Evolutionary conservation across 352 stramenopile genomes (phyloP), one percentile per base, ranked within the genome.

Genomic region (Phytopythium helicoides): DNA sequence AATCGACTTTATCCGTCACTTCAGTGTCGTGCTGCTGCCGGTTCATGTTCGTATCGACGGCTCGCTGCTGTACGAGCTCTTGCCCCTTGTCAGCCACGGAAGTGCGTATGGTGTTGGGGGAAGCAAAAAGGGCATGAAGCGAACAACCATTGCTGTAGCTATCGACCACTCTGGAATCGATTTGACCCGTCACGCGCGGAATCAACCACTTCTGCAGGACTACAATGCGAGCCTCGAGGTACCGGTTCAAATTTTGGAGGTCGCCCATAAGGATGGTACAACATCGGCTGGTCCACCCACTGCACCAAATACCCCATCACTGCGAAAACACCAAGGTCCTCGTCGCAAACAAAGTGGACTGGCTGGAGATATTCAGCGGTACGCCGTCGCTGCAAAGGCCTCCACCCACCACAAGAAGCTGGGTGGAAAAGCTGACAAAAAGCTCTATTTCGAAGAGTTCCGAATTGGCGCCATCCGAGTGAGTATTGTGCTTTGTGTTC

Each of bases 361-460:
- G 34, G 62, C 58, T 41, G 52, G 57, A 4, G 68, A 78, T 15
- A 75, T 73, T 36, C 68, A 75, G 42, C 61, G 58, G 16, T 73
- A 70, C 23, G 59, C 56, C 2, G 31, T 47, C 40, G 46, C 52
- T 18, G 35, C 11, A 9, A 45, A 55, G 35, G 52, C 25, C 33
- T 47, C 50, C 26, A 45, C 57, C 19, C 62, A 67, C 44, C 54
- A 57, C 33, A 48, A 57, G 15, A 71, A 45, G 14, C 63, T 57
- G 52, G 71, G 60, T 3, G 86, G 80, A 26, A 66, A 81, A 10
- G 78, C 89, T 45, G 66, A 78, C 16, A 93, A 87, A 44, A 95
- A 95, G 49, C 58, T 95, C 10, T 95, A 95, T 60, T 94, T 95
- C 36, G 86, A 95, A 73, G 85, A 94, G 60, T 94, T 95, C 49